These are phyloP conservation scores for Andrographis paniculata DNA, from an alignment of 305 asterid genomes.

Conservation along the genomic window DNA sequence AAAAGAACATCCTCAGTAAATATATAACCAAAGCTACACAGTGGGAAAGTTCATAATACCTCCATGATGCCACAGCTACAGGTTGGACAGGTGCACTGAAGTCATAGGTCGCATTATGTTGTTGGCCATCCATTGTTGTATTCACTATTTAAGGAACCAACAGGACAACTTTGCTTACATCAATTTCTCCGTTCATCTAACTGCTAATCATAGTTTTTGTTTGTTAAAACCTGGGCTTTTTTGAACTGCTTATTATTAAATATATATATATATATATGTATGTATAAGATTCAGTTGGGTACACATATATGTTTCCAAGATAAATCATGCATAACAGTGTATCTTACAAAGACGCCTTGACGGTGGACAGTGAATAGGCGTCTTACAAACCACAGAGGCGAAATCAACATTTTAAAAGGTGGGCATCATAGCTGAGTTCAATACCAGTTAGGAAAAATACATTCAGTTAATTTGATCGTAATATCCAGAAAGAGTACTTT, in stretches of 20 bases:
- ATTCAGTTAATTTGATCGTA: slow-evolving; percentile 11
- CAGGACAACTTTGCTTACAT: not conserved
- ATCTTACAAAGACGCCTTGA: too few relatives aligned
- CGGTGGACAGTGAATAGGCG: too few relatives aligned
- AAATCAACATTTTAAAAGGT: too few relatives aligned
- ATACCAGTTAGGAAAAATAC: too few relatives aligned
- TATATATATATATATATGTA: too few relatives aligned
- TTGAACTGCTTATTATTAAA: too few relatives aligned
- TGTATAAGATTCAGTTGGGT: too few relatives aligned
- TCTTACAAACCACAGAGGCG: too few relatives aligned
- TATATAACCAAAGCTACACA: slow-evolving; percentile 4
- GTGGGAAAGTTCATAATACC: slow-evolving; percentile 19
- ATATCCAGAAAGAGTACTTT: not conserved
- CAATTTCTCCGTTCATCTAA: not conserved
- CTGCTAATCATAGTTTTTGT: not conserved
- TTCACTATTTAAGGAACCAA: slow-evolving; percentile 18
- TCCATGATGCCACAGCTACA: slow-evolving; percentile 29
- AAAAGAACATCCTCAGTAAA: slow-evolving; percentile 10
- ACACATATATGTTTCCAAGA: too few relatives aligned
- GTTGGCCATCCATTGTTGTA: slow-evolving; percentile 22
- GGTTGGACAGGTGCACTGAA: slow-evolving; percentile 18
- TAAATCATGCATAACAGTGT: too few relatives aligned
- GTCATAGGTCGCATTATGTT: slow-evolving; percentile 15
- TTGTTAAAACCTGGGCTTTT: slow-evolving; percentile 1
- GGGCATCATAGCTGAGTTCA: too few relatives aligned